These are phyloP conservation scores for Leishmania martiniquensis DNA, from an alignment of 208 protist genomes.

Conservation along the genomic window DNA sequence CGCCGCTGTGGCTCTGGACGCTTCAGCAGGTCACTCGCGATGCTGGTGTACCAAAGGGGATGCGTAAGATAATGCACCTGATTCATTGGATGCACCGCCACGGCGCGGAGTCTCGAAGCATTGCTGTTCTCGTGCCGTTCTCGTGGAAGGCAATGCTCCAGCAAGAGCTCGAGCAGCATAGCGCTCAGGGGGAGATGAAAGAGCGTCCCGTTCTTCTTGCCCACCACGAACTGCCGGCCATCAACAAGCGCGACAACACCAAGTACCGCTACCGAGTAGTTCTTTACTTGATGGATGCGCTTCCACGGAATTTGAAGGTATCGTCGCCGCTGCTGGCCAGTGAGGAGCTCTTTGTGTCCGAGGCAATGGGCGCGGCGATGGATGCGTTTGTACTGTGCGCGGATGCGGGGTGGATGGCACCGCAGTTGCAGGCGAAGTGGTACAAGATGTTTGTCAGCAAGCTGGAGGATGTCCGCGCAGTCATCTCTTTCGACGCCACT, in stretches of 20 bases:
- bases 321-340: constrained; percentile 29
- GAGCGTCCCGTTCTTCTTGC: constrained; percentile 53
- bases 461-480: constrained; percentile 50
- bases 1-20: constrained; percentile 86
- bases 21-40: constrained; percentile 40
- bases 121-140: constrained; percentile 76
- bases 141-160: constrained; percentile 51
- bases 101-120: constrained; percentile 35
- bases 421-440: constrained; percentile 58
- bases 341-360: constrained; percentile 36
- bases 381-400: constrained; percentile 73
- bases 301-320: constrained; percentile 25
- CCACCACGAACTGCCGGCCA: constrained; percentile 78
- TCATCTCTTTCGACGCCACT: constrained; percentile 38
- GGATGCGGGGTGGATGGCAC: constrained; percentile 75
- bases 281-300: constrained; percentile 64
- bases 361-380: constrained; percentile 56
- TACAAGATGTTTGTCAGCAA: constrained; percentile 71
- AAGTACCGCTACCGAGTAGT: constrained; percentile 70
- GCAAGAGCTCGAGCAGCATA: constrained; percentile 32
- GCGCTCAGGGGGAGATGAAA: constrained; percentile 16
- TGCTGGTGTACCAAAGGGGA: constrained; percentile 36
- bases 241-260: constrained; percentile 61
- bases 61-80: constrained; percentile 59
- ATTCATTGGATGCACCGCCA: constrained; percentile 72